Conservation (phyloP, 768 basidiomycete species). For the Rhizopogon roseolus region DNA sequence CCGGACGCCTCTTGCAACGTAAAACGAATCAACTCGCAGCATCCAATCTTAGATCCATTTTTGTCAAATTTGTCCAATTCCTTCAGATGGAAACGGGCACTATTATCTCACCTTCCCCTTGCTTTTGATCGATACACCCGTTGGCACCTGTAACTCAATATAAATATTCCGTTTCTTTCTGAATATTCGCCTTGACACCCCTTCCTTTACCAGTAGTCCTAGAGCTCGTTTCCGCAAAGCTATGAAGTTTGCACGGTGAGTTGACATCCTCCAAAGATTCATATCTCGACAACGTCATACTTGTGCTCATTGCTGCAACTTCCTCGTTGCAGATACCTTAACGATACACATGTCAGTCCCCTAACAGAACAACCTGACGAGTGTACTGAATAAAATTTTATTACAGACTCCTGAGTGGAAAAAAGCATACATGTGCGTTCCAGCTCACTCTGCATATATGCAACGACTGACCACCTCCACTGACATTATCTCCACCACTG, state of each 20-base stretch:
- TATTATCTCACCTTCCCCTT: not conserved
- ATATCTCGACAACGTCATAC: not conserved
- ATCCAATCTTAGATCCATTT: not conserved
- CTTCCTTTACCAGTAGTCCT: not conserved
- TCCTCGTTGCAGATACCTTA: conserved; percentile 46
- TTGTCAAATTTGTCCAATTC: not conserved
- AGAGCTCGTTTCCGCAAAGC: not conserved
- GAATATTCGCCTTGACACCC: not conserved
- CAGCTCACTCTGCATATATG: conserved; percentile 1
- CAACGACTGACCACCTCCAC: not conserved
- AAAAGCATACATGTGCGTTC: conserved; percentile 26
- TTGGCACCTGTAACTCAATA: not conserved
- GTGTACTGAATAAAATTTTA: not conserved
- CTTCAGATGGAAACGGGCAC: not conserved
- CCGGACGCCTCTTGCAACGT: no score
- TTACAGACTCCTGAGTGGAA: conserved; percentile 61
- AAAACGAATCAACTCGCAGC: no score
- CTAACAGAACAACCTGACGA: not conserved
- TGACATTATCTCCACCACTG: not conserved
- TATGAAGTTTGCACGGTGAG: conserved; percentile 63
- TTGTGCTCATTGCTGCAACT: not conserved
- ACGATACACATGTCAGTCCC: conserved; percentile 57
- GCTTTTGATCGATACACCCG: not conserved
- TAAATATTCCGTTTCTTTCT: not conserved
- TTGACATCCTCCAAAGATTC: not conserved